Conservation (phyloP, 805 yeast genomes). For the Monosporozyma aerobia region DNA sequence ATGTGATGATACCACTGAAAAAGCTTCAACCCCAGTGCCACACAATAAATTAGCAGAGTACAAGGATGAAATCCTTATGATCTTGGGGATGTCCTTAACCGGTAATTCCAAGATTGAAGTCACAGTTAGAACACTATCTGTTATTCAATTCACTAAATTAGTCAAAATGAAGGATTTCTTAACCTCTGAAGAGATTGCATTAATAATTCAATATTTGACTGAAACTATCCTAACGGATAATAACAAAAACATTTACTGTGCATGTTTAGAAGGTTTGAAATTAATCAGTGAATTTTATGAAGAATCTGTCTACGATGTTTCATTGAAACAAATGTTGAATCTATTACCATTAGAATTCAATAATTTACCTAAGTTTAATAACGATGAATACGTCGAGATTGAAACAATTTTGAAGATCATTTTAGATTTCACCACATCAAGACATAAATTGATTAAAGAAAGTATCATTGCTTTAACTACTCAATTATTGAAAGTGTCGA, state of each 20-base stretch:
- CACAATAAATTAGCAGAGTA: constrained; percentile 35
- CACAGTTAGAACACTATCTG: constrained; percentile 55
- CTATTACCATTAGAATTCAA: constrained; percentile 40
- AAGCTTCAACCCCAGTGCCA: not conserved
- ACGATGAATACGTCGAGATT: constrained; percentile 21
- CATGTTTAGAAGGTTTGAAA: constrained; percentile 47
- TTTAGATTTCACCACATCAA: constrained; percentile 28
- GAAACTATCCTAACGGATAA: constrained; percentile 49
- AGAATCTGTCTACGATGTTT: constrained; percentile 39
- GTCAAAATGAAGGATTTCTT: constrained; percentile 43
- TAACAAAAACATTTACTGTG: constrained; percentile 43
- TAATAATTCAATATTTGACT: constrained; percentile 56
- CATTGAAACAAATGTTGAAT: constrained; percentile 44
- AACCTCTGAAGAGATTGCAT: constrained; percentile 43
- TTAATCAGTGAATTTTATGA: constrained; percentile 28
- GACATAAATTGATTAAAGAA: constrained; percentile 23
- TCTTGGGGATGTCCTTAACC: constrained; percentile 60
- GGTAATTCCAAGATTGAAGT: constrained; percentile 60
- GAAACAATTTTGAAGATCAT: constrained; percentile 31
- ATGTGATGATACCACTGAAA: not conserved
- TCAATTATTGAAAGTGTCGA: constrained; percentile 11
- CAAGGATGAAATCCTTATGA: constrained; percentile 60
- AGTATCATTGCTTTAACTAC: constrained; percentile 18
- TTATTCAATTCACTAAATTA: constrained; percentile 54
- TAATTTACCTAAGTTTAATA: constrained; percentile 20